phyloP scores from a whole-genome alignment of 805 yeast species.

The Candida khao-thaluensis region DNA sequence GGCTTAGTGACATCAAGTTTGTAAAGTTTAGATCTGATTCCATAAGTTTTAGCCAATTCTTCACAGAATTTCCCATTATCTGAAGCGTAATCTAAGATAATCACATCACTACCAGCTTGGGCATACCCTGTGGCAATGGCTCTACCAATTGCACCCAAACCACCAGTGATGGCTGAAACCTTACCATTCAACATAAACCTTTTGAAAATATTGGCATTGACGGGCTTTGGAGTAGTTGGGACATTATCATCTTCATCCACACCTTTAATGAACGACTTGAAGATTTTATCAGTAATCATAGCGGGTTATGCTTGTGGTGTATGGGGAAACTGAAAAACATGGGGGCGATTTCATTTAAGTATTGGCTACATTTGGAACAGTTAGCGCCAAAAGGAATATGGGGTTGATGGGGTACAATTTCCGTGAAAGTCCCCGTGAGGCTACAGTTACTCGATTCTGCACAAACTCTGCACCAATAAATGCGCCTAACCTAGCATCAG shows the following conservation, averaged over 20 bases:
- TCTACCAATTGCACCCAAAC: constrained; percentile 31
- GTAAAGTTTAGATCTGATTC: constrained; percentile 28
- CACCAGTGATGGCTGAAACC: constrained; percentile 31
- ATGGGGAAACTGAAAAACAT: no score
- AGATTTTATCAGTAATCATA: constrained; percentile 7
- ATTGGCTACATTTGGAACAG: no score
- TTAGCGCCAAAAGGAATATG: no score
- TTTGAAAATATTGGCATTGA: constrained; percentile 13
- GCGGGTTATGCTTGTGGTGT: no score
- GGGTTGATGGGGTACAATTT: no score
- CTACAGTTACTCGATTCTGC: no score
- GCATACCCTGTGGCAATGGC: constrained; percentile 29
- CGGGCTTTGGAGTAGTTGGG: constrained; percentile 10
- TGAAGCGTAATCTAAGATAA: constrained; percentile 25
- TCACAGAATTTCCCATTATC: constrained; percentile 20
- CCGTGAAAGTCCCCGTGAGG: no score
- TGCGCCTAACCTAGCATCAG: no score
- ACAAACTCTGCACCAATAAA: no score
- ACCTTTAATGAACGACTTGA: constrained; percentile 16
- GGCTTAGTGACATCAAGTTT: constrained; percentile 24
- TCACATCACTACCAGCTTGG: constrained; percentile 27
- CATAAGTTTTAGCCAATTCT: constrained; percentile 20
- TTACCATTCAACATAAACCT: constrained; percentile 21
- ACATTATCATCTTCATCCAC: constrained; percentile 15
- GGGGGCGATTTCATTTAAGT: no score